These are phyloP conservation scores for Cyclocybe cylindracea DNA, from an alignment of 768 basidiomycete genomes.

Conservation along the genomic window DNA sequence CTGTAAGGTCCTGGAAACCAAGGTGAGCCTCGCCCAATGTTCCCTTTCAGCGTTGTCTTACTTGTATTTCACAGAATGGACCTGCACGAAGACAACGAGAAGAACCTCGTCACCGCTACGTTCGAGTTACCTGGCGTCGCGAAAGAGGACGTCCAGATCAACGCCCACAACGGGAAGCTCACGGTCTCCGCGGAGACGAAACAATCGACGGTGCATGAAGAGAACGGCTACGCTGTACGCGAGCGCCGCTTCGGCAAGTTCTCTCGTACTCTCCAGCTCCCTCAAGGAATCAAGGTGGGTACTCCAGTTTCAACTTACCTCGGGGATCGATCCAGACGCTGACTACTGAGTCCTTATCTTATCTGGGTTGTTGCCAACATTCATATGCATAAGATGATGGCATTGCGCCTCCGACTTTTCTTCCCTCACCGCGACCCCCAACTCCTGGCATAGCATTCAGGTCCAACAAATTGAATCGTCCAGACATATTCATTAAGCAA, in stretches of 20 bases:
- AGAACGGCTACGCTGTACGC: slow-evolving; percentile 36
- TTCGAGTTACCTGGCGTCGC: slow-evolving; percentile 59
- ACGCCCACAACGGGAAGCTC: slow-evolving; percentile 48
- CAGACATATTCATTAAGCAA: too few relatives aligned
- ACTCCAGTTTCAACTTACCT: neutral
- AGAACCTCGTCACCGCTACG: slow-evolving; percentile 48
- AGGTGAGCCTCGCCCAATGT: slow-evolving; percentile 17
- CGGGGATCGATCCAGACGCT: slow-evolving; percentile 7
- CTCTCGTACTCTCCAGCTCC: slow-evolving; percentile 46
- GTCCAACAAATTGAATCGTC: too few relatives aligned
- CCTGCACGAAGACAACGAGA: slow-evolving; percentile 45
- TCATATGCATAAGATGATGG: too few relatives aligned
- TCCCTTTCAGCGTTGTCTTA: neutral
- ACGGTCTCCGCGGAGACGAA: slow-evolving; percentile 49
- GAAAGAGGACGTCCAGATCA: slow-evolving; percentile 50
- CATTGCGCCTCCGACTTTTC: too few relatives aligned
- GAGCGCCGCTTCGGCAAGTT: slow-evolving; percentile 49
- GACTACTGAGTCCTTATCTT: neutral
- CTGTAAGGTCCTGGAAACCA: slow-evolving; percentile 24
- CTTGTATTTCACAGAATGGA: slow-evolving; percentile 49
- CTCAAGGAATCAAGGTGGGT: slow-evolving; percentile 50
- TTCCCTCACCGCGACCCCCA: too few relatives aligned
- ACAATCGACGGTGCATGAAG: slow-evolving; percentile 27
- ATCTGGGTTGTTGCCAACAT: too few relatives aligned
- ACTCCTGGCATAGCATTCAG: too few relatives aligned